These are phyloP conservation scores for Trichoderma sp. DNA, from an alignment of 2,329 filamentous ascomycete genomes.

Conservation along the genomic window DNA sequence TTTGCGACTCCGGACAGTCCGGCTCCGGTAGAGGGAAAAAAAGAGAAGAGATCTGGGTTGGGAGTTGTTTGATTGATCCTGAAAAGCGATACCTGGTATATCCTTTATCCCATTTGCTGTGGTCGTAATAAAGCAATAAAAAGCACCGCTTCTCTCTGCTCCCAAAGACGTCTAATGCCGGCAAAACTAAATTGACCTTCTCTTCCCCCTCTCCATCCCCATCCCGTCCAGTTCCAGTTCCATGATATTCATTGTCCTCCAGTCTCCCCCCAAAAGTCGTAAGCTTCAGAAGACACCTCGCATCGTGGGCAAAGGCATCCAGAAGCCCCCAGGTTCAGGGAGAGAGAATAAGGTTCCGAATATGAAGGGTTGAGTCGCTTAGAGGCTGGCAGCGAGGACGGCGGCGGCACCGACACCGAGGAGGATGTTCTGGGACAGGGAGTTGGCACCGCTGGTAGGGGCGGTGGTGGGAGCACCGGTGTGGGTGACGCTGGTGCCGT, in stretches of 20 bases:
- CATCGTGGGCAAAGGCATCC: not conserved
- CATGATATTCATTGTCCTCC: not conserved
- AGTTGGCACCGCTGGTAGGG: conserved; percentile 22
- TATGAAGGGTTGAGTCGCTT: conserved; percentile 11
- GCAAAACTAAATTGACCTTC: conserved; percentile 6
- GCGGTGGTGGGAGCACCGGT: conserved; percentile 18
- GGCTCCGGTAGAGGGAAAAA: conserved; percentile 15
- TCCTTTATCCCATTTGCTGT: not conserved
- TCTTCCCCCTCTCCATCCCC: conserved; percentile 4
- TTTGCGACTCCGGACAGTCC: conserved; percentile 23
- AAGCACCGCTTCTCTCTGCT: not conserved
- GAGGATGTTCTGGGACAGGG: conserved; percentile 28
- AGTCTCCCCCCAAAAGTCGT: not conserved
- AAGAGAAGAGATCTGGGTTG: not conserved
- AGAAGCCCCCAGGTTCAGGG: not conserved
- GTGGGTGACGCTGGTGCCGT: conserved; percentile 13
- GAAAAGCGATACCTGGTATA: too few species aligned
- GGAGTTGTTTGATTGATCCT: not conserved
- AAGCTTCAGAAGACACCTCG: not conserved
- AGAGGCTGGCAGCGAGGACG: conserved; percentile 28
- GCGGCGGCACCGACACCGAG: conserved; percentile 27
- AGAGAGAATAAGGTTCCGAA: not conserved
- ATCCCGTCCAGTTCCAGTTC: not conserved
- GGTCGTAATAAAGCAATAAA: not conserved
- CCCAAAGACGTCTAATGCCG: conserved; percentile 1